Conservation (phyloP, 208 protist genomes). For the Trypanosoma rangeli region DNA sequence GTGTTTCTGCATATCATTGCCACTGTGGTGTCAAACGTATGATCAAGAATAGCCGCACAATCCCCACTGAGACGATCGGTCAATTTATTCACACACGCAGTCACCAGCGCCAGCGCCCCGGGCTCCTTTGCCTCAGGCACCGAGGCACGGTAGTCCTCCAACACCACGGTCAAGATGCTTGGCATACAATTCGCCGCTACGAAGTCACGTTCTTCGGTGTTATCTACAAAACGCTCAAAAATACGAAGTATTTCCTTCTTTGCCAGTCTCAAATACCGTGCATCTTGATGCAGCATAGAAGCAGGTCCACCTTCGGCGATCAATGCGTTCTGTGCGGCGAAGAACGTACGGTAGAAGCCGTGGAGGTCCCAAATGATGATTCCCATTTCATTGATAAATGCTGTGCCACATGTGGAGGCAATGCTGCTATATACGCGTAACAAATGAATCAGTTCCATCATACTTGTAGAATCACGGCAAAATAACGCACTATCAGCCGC, state of each 20-base stretch:
- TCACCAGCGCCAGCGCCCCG: conserved; percentile 93
- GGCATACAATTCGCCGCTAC: conserved; percentile 93
- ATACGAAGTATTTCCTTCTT: conserved; percentile 96
- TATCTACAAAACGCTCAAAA: conserved; percentile 94
- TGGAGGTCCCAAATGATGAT: conserved; percentile 94
- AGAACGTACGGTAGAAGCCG: conserved; percentile 95
- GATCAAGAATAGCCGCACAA: conserved; percentile 94
- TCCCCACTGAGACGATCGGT: conserved; percentile 65
- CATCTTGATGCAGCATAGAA: conserved; percentile 35
- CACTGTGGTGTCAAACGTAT: conserved; percentile 97
- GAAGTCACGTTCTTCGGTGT: conserved; percentile 83
- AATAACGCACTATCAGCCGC: conserved; percentile 50
- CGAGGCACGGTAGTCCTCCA: conserved; percentile 95
- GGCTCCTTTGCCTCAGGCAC: conserved; percentile 92
- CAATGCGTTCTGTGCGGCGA: conserved; percentile 38
- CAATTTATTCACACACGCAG: conserved; percentile 91
- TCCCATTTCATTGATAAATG: conserved; percentile 94
- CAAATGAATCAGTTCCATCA: conserved; percentile 91
- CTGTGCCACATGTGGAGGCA: conserved; percentile 84
- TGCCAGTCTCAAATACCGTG: conserved; percentile 85
- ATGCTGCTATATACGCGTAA: conserved; percentile 95
- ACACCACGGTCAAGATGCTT: conserved; percentile 94
- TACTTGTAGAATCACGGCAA: conserved; percentile 45
- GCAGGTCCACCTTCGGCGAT: conserved; percentile 34
- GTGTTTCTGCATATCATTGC: conserved; percentile 97